Conservation (phyloP, 371 early-diverging fungal species). For the Nosema bombycis region DNA sequence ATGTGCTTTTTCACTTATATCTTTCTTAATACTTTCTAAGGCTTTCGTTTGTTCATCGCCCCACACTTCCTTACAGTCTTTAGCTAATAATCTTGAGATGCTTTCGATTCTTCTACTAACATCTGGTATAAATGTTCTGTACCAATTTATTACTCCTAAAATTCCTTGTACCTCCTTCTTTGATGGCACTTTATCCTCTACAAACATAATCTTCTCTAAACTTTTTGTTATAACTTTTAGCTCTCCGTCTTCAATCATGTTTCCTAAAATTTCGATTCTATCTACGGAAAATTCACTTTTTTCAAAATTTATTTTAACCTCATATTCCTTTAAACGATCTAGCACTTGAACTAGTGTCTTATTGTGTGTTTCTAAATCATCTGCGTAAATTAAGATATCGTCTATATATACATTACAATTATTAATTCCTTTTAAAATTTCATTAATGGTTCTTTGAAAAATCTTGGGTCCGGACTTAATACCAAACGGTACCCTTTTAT, state of each 20-base stretch:
- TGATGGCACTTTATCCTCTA: not conserved
- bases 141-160: slow-evolving; percentile 1
- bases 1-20: not conserved
- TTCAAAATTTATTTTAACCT: slow-evolving; percentile 23
- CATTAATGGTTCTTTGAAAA: slow-evolving; percentile 23
- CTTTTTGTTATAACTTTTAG: not conserved
- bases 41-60: not conserved
- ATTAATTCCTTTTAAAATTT: slow-evolving; percentile 8
- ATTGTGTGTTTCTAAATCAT: slow-evolving; percentile 15
- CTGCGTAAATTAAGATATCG: slow-evolving; percentile 26
- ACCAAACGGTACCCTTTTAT: slow-evolving; percentile 40
- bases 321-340: not conserved
- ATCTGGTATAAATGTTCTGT: slow-evolving; percentile 21
- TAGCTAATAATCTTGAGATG: not conserved
- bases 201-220: slow-evolving; percentile 2
- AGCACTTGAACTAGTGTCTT: not conserved
- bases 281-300: slow-evolving; percentile 12
- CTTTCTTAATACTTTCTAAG: not conserved
- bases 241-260: slow-evolving; percentile 10
- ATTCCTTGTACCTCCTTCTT: slow-evolving; percentile 8
- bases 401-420: slow-evolving; percentile 36
- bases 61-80: not conserved
- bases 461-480: slow-evolving; percentile 24
- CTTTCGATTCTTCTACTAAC: slow-evolving; percentile 14
- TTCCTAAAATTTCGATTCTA: slow-evolving; percentile 22